These are phyloP conservation scores for Pulveroboletus sp. DNA, from an alignment of 1,284 basidiomycete species.

Conservation along the genomic window DNA sequence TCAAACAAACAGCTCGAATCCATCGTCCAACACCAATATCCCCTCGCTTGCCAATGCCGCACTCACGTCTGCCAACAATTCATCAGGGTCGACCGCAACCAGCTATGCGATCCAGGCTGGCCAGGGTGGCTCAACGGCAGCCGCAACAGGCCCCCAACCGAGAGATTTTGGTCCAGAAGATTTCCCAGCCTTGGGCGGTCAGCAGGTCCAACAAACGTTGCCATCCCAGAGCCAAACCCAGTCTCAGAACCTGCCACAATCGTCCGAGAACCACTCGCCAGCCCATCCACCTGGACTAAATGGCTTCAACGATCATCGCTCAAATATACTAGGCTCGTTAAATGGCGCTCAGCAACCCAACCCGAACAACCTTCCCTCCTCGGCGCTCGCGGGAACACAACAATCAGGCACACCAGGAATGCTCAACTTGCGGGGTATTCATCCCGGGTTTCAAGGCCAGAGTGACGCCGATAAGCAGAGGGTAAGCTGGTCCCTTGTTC, in stretches of 20 bases:
- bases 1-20: slow-evolving; percentile 39
- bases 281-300: slow-evolving; percentile 72
- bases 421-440: slow-evolving; percentile 62
- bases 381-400: slow-evolving; percentile 29
- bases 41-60: slow-evolving; percentile 25
- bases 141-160: slow-evolving; percentile 45
- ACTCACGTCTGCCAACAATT: slow-evolving; percentile 37
- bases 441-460: slow-evolving; percentile 59
- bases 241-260: slow-evolving; percentile 38
- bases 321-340: slow-evolving; percentile 54
- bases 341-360: slow-evolving; percentile 36
- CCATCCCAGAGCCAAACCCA: slow-evolving; percentile 36
- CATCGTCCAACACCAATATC: slow-evolving; percentile 36
- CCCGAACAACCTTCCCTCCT: slow-evolving; percentile 21
- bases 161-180: slow-evolving; percentile 80
- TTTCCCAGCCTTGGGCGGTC: slow-evolving; percentile 79
- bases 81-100: slow-evolving; percentile 39
- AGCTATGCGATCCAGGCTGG: slow-evolving; percentile 80
- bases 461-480: slow-evolving; percentile 65
- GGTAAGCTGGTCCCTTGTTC: slow-evolving; percentile 47
- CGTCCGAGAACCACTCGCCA: slow-evolving; percentile 41
- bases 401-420: slow-evolving; percentile 62
- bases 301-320: slow-evolving; percentile 61
- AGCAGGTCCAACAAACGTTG: slow-evolving; percentile 36
- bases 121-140: slow-evolving; percentile 49